A percentile compares a stretch with the other conserved stretches of the same genome.
Evolutionary conservation across 768 basidiomycete genomes (phyloP).

Genomic region (Lactarius hengduanensis): DNA sequence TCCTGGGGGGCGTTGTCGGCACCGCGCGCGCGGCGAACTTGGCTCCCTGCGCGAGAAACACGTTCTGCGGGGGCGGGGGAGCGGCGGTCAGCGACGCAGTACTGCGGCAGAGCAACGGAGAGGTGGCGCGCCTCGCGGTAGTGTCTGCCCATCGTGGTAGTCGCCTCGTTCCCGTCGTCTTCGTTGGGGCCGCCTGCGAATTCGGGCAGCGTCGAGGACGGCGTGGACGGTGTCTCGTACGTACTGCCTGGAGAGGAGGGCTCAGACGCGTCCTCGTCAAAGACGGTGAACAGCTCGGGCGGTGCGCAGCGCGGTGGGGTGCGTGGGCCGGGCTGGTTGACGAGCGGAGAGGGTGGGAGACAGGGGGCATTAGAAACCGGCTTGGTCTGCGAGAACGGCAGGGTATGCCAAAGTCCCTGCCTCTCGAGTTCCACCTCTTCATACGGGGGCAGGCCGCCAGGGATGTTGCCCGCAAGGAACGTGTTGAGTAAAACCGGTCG

Average conservation of each 20-base stretch:
- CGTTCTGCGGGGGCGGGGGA: constrained; percentile 19
- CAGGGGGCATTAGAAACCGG: neutral
- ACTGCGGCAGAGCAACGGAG: constrained; percentile 13
- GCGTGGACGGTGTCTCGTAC: constrained; percentile 14
- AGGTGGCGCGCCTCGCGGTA: constrained; percentile 25
- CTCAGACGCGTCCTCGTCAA: constrained; percentile 14
- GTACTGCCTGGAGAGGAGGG: constrained; percentile 25
- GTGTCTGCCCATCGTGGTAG: constrained; percentile 6
- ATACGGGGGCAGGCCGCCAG: constrained; percentile 4
- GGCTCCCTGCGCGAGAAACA: constrained; percentile 9
- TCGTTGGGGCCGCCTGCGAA: constrained; percentile 16
- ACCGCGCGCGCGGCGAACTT: constrained; percentile 1
- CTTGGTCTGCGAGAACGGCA: constrained; percentile 2
- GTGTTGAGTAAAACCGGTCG: constrained; percentile 22
- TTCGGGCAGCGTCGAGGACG: constrained; percentile 12
- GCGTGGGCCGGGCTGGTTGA: constrained; percentile 2
- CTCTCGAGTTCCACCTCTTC: constrained; percentile 6
- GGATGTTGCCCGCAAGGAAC: constrained; percentile 19
- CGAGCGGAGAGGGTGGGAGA: constrained; percentile 7
- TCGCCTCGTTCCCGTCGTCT: constrained; percentile 3
- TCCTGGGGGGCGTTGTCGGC: neutral
- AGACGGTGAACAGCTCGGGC: constrained; percentile 7
- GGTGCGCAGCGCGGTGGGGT: neutral
- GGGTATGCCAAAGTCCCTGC: neutral
- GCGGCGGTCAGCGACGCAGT: constrained; percentile 10